Percentiles rank a stretch among this genome's conserved stretches.
Conservation (phyloP, 768 basidiomycete species). For the Lactifluus hygrophoroides region DNA sequence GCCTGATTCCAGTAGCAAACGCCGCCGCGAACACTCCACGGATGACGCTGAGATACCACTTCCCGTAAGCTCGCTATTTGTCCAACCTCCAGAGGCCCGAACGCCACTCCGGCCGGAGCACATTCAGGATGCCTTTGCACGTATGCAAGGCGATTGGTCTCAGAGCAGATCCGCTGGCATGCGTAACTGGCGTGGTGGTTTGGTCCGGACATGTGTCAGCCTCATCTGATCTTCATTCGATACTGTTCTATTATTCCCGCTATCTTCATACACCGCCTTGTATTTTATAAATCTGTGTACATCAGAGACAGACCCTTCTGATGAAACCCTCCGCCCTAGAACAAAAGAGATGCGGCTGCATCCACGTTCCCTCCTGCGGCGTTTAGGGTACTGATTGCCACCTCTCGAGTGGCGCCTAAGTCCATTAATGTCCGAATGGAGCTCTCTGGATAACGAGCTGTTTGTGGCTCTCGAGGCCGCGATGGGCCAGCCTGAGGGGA, state of each 20-base stretch:
- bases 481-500: constrained; percentile 30
- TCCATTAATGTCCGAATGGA: constrained; percentile 59
- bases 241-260: neutral
- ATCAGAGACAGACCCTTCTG: neutral
- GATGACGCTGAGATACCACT: constrained; percentile 52
- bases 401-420: constrained; percentile 68
- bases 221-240: constrained; percentile 46
- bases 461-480: constrained; percentile 16
- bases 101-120: constrained; percentile 76
- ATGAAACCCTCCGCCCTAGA: constrained; percentile 36
- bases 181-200: constrained; percentile 82
- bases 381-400: constrained; percentile 67
- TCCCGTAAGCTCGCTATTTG: constrained; percentile 65
- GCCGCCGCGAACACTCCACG: constrained; percentile 51
- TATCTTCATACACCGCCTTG: constrained; percentile 12
- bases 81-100: constrained; percentile 74
- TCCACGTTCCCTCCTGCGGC: constrained; percentile 84
- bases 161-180: constrained; percentile 78
- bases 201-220: constrained; percentile 69
- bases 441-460: constrained; percentile 43
- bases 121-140: constrained; percentile 83
- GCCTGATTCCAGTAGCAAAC: constrained; percentile 31
- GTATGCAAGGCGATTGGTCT: constrained; percentile 84
- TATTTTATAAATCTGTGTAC: constrained; percentile 22
- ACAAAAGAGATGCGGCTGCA: constrained; percentile 80